phyloP scores from a whole-genome alignment of 169 alveolate species.

The Eimeria maxima region DNA sequence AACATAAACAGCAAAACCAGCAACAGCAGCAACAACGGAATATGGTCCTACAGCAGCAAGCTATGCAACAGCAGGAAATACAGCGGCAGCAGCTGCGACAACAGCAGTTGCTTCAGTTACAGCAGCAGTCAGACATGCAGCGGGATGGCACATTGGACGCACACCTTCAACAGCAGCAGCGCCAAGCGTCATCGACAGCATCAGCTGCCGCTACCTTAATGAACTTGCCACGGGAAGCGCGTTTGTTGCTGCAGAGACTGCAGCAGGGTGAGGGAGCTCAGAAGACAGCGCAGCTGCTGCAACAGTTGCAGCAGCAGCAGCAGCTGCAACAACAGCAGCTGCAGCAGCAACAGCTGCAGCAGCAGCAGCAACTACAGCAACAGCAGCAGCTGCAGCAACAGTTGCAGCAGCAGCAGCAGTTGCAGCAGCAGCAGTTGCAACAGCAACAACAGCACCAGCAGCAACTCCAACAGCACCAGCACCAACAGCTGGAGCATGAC shows the following conservation, averaged over 20 bases:
- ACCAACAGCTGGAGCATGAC: constrained; percentile 1
- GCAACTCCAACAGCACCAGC: background rate
- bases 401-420: constrained; percentile 11
- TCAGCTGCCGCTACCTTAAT: constrained; percentile 17
- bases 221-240: constrained; percentile 28
- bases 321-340: constrained; percentile 34
- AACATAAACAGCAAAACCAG: constrained; percentile 6
- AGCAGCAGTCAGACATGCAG: constrained; percentile 74
- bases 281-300: constrained; percentile 73
- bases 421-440: constrained; percentile 36
- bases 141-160: constrained; percentile 51
- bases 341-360: constrained; percentile 51
- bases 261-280: constrained; percentile 68
- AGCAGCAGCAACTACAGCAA: constrained; percentile 4
- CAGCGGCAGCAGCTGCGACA: constrained; percentile 80
- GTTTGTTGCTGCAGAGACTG: constrained; percentile 70
- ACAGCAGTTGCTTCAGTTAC: constrained; percentile 63
- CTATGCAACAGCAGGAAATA: constrained; percentile 40
- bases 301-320: constrained; percentile 73
- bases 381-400: constrained; percentile 7
- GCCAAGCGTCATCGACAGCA: constrained; percentile 36
- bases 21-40: constrained; percentile 51
- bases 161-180: constrained; percentile 46
- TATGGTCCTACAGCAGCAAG: constrained; percentile 68
- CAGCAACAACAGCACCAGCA: constrained; percentile 46